Evolutionary conservation across 139 green algal species (phyloP), one percentile per base, ranked within the genome.

Genomic region (Coelastrella sp.): DNA sequence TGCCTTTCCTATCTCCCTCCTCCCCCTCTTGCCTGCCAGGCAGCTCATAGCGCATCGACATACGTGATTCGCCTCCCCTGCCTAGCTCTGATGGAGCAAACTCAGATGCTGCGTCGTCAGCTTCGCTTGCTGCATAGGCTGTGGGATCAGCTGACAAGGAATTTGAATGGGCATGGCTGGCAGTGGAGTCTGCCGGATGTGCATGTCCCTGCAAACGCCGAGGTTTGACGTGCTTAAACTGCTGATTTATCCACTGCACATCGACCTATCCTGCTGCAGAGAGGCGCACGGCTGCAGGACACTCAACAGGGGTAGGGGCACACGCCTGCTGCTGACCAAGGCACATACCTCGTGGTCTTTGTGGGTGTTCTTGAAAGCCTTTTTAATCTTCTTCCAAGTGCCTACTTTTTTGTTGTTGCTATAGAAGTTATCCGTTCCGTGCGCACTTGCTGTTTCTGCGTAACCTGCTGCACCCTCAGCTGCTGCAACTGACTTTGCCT

Each of bases 81-180:
- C 82, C 82, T 17, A 70, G 22, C 84, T 81, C 84, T 35, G 66
- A 81, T 9, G 78, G 35, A 9, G 68, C 68, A 11, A 80, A 25
- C 68, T 88, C 84, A 24, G 84, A 88, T 61, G 61, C 84, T 68
- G 84, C 68, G 24, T 88, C 84, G 19, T 88, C 84, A 49, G 49
- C 49, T 81, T 59, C 49, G 49, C 65, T 63, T 57, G 82, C 82
- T 88, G 84, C 59, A 57, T n/a, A 61, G 24, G 49, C 78, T 74
- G 59, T 12, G 22, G 49, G 58, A 74, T 56, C 58, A 73, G 80
- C 17, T 58, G 49, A 24, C 59, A 58, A 7, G 20, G 22, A 25
- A 8, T 60, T 20, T 19, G 80, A 73, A n/a, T 25, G 8, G 15
- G 22, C 56, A 61, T 20, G 49, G 59, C 58, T 73, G 59, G 14